Percentiles rank a stretch among this genome's conserved stretches.
Conservation (phyloP, 352 stramenopile genomes). For the Pythium chondricola region DNA sequence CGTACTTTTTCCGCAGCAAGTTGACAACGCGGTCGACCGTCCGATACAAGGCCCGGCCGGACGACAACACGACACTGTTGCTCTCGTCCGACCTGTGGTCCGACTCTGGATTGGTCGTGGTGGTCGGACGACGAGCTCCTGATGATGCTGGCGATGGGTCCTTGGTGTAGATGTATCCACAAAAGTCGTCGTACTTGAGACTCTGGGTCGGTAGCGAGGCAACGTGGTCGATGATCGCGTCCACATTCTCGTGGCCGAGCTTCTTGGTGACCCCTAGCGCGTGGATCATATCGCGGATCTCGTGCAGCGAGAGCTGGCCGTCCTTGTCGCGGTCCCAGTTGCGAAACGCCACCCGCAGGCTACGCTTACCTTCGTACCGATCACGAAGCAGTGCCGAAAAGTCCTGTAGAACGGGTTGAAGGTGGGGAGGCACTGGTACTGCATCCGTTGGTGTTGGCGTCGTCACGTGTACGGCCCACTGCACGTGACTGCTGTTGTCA, state of each 20-base stretch:
- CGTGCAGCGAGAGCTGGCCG: conserved; percentile 25
- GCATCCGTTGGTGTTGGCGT: neutral
- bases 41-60: conserved; percentile 20
- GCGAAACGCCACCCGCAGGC: conserved; percentile 42
- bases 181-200: conserved; percentile 47
- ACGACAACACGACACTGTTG: conserved; percentile 3
- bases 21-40: conserved; percentile 31
- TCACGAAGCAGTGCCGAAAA: conserved; percentile 40
- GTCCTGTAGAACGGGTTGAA: conserved; percentile 18
- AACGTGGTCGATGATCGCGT: conserved; percentile 34
- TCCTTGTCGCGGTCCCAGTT: conserved; percentile 59
- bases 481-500: conserved; percentile 15
- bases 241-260: conserved; percentile 30
- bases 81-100: too few species aligned
- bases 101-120: neutral
- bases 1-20: conserved; percentile 46
- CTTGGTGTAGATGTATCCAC: conserved; percentile 22
- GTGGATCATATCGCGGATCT: conserved; percentile 41
- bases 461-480: conserved; percentile 34
- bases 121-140: neutral
- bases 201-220: conserved; percentile 22
- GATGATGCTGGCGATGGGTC: neutral
- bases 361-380: conserved; percentile 55
- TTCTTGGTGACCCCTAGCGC: conserved; percentile 28
- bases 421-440: neutral